These are phyloP conservation scores for Magnaporthiopsis rhizophila DNA, from an alignment of 2,329 filamentous ascomycete genomes.

Conservation along the genomic window DNA sequence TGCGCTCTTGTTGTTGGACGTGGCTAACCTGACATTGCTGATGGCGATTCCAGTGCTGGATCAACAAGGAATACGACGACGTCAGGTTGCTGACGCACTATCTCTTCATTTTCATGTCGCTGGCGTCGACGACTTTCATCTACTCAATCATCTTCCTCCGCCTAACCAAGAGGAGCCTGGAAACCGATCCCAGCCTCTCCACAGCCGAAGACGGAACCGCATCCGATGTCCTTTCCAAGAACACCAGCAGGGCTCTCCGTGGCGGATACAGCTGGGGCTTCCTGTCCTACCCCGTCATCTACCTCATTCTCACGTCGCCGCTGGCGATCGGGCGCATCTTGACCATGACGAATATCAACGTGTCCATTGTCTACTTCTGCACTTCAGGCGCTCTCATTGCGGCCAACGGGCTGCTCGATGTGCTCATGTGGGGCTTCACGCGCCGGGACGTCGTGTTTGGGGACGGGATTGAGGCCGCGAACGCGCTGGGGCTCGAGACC, in stretches of 20 bases:
- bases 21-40: background rate
- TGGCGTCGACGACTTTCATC: conserved; percentile 25
- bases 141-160: conserved; percentile 29
- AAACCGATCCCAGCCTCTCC: background rate
- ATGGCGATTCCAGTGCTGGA: conserved; percentile 45
- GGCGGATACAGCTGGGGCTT: conserved; percentile 31
- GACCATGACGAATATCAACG: conserved; percentile 39
- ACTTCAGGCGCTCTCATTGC: conserved; percentile 43
- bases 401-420: conserved; percentile 33
- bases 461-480: conserved; percentile 15
- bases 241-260: conserved; percentile 5
- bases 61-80: conserved; percentile 40
- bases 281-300: conserved; percentile 54
- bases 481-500: conserved; percentile 27
- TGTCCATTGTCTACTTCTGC: conserved; percentile 41
- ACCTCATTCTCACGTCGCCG: conserved; percentile 53
- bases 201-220: background rate
- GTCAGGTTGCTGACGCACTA: conserved; percentile 54
- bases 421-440: conserved; percentile 22
- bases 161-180: conserved; percentile 18
- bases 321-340: conserved; percentile 52
- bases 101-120: conserved; percentile 48
- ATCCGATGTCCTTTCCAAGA: background rate
- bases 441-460: conserved; percentile 19
- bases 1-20: background rate